Evolutionary conservation across 768 basidiomycete species (phyloP).

Genomic region (Tremella fuciformis): DNA sequence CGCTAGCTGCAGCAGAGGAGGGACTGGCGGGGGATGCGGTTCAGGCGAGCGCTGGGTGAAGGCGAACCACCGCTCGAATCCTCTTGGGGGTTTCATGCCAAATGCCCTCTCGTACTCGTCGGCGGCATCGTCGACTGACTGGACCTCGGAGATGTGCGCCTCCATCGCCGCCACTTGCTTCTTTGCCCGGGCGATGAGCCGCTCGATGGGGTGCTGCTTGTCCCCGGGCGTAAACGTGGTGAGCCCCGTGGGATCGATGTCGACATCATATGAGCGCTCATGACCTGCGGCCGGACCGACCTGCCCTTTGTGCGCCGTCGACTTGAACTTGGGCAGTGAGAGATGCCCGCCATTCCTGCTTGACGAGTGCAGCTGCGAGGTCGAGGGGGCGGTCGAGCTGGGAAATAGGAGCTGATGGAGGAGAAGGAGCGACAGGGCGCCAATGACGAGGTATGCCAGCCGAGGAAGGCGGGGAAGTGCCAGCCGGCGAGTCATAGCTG

Average conservation of each 20-base stretch:
- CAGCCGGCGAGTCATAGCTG: background rate
- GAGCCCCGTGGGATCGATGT: constrained; percentile 20
- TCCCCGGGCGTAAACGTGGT: constrained; percentile 12
- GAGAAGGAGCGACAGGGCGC: constrained; percentile 10
- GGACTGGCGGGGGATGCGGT: constrained; percentile 20
- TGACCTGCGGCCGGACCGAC: constrained; percentile 1
- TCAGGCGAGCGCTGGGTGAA: constrained; percentile 23
- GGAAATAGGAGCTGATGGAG: constrained; percentile 10
- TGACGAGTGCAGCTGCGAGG: background rate
- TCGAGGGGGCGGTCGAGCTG: background rate
- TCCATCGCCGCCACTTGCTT: constrained; percentile 21
- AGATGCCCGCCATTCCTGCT: background rate
- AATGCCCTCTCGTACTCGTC: constrained; percentile 35
- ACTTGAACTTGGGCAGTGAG: background rate
- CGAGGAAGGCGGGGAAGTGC: background rate
- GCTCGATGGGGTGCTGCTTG: constrained; percentile 31
- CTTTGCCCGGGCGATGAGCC: constrained; percentile 34
- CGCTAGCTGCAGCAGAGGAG: constrained; percentile 23
- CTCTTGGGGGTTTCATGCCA: constrained; percentile 33
- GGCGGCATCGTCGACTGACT: constrained; percentile 29
- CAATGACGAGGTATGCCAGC: background rate
- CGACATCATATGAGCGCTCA: constrained; percentile 10
- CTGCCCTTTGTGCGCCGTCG: constrained; percentile 6
- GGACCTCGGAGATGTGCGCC: constrained; percentile 22
- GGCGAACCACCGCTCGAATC: constrained; percentile 37